Conservation (phyloP, 2,329 filamentous ascomycete genomes). For the Talaromyces amestolkiae region DNA sequence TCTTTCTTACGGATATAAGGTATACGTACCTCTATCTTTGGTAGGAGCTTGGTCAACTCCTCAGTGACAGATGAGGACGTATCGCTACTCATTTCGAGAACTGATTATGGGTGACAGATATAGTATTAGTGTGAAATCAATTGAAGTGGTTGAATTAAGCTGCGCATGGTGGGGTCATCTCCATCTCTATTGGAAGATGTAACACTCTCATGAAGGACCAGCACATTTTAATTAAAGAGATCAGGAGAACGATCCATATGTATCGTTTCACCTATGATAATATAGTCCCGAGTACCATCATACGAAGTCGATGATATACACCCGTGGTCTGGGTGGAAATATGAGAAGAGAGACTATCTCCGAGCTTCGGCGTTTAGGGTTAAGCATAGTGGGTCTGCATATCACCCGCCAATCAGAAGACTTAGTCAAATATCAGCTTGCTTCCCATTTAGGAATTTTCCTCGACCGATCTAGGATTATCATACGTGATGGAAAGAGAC, state of each 20-base stretch:
- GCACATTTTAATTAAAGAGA: no score
- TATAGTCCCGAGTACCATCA: no score
- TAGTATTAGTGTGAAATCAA: no score
- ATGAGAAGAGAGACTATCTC: background rate
- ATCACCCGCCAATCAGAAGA: background rate
- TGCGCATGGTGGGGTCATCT: background rate
- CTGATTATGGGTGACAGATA: background rate
- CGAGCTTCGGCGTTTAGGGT: constrained; percentile 2
- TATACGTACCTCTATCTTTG: constrained; percentile 37
- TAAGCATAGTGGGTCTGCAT: background rate
- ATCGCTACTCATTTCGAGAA: background rate
- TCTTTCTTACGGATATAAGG: no score
- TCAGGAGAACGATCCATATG: no score
- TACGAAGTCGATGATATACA: no score
- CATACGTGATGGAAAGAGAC: background rate
- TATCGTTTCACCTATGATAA: no score
- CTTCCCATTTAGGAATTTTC: background rate
- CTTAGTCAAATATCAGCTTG: background rate
- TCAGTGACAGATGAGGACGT: constrained; percentile 25
- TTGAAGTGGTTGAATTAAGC: background rate
- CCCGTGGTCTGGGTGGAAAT: no score
- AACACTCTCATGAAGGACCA: no score
- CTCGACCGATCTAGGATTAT: background rate
- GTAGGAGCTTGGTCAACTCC: constrained; percentile 33
- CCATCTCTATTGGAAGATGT: background rate